phyloP scores from a whole-genome alignment of 1,139 yeast species.

The Pichia sorboxylosa region DNA sequence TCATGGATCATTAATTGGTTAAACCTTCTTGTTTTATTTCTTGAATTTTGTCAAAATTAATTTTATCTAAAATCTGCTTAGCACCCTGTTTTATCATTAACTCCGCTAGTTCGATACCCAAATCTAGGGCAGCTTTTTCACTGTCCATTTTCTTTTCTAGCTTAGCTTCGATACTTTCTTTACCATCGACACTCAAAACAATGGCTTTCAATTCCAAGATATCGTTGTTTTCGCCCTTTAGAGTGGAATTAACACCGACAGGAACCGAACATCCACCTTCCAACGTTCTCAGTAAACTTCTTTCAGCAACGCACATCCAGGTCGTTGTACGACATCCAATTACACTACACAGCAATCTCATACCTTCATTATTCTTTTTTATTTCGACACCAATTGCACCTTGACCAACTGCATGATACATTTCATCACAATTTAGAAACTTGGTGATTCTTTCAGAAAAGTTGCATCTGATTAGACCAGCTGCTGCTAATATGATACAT shows the following conservation, averaged over 20 bases:
- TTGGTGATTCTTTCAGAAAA: slow-evolving; percentile 59
- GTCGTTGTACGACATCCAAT: slow-evolving; percentile 62
- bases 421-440: slow-evolving; percentile 61
- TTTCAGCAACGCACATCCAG: slow-evolving; percentile 78
- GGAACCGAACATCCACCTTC: slow-evolving; percentile 99
- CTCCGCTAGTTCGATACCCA: slow-evolving; percentile 65
- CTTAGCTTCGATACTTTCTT: slow-evolving; percentile 47
- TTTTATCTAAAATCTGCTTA: slow-evolving; percentile 64
- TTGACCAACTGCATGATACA: slow-evolving; percentile 97
- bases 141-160: slow-evolving; percentile 23
- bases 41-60: slow-evolving; percentile 57
- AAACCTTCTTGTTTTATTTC: slow-evolving; percentile 26
- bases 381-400: slow-evolving; percentile 94
- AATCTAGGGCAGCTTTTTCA: slow-evolving; percentile 52
- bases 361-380: slow-evolving; percentile 50
- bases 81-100: slow-evolving; percentile 68
- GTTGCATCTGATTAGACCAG: slow-evolving; percentile 72
- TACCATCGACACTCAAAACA: slow-evolving; percentile 81
- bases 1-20: too few relatives aligned
- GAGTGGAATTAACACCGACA: slow-evolving; percentile 62
- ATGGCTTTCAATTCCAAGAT: slow-evolving; percentile 49
- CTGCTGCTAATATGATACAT: slow-evolving; percentile 83
- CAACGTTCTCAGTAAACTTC: slow-evolving; percentile 72
- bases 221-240: slow-evolving; percentile 32
- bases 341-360: slow-evolving; percentile 45